Evolutionary conservation across 345 rosid genomes (phyloP).

Genomic region (Camelina laxa): DNA sequence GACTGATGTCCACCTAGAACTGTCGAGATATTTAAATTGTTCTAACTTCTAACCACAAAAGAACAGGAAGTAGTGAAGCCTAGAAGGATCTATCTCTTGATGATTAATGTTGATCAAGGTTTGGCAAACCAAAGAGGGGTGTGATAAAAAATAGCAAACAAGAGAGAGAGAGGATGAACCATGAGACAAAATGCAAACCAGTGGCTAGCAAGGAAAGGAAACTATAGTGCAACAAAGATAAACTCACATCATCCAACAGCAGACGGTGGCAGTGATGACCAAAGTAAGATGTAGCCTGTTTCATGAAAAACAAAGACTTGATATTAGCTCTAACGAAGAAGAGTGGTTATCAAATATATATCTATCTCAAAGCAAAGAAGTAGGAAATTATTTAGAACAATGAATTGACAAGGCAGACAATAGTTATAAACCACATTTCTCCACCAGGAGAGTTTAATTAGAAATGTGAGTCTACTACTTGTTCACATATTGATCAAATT

Average conservation of each 20-base stretch:
- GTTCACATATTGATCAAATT: not conserved
- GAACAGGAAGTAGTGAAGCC: not conserved
- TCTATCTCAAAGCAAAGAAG: not conserved
- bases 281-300: constrained; percentile 86
- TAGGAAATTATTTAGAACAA: not conserved
- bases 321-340: not conserved
- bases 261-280: constrained; percentile 87
- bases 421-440: not conserved
- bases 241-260: constrained; percentile 99
- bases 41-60: constrained; percentile 18
- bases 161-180: constrained; percentile 22
- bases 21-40: constrained; percentile 6
- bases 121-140: too few relatives aligned
- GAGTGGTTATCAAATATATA: not conserved
- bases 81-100: constrained; percentile 1
- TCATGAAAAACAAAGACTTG: not conserved
- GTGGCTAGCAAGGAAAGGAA: not conserved
- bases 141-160: not conserved
- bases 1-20: constrained; percentile 4
- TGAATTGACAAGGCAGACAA: not conserved
- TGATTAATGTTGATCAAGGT: not conserved
- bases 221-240: constrained; percentile 1
- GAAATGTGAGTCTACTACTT: not conserved
- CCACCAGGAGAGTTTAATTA: not conserved
- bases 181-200: not conserved